These are phyloP conservation scores for Vitis rupestris DNA, from an alignment of 164 flowering plant species.

Conservation along the genomic window DNA sequence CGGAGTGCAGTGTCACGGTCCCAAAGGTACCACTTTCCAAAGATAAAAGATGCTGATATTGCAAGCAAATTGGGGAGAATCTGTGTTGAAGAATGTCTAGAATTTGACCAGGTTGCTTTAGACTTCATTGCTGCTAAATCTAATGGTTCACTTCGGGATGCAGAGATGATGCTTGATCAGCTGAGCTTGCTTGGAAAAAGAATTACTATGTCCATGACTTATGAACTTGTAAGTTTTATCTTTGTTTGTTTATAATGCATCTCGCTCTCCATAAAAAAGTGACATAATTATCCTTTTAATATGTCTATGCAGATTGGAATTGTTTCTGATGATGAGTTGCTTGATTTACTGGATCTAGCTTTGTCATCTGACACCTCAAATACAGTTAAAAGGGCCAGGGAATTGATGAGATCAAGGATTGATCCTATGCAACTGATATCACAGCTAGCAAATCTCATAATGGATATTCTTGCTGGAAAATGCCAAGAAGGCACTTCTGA, in stretches of 20 bases:
- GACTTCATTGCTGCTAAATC: conserved; percentile 77
- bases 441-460: conserved; percentile 89
- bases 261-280: background rate
- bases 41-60: conserved; percentile 67
- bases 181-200: conserved; percentile 82
- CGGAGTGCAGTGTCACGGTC: conserved; percentile 61
- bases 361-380: conserved; percentile 84
- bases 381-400: conserved; percentile 88
- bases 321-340: conserved; percentile 88
- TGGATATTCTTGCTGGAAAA: conserved; percentile 90
- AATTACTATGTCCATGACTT: conserved; percentile 62
- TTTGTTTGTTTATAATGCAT: background rate
- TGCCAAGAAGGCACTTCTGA: conserved; percentile 45
- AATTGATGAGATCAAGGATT: conserved; percentile 81
- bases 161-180: conserved; percentile 95
- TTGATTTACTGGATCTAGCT: conserved; percentile 83
- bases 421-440: conserved; percentile 93
- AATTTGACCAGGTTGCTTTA: conserved; percentile 65
- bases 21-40: conserved; percentile 75
- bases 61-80: conserved; percentile 47
- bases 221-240: conserved; percentile 73
- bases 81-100: conserved; percentile 65
- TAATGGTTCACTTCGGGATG: conserved; percentile 88
- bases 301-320: conserved; percentile 62
- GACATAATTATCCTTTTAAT: conserved; percentile 1